phyloP scores from a whole-genome alignment of 2,329 filamentous ascomycete genomes.

The Truncatella angustata region DNA sequence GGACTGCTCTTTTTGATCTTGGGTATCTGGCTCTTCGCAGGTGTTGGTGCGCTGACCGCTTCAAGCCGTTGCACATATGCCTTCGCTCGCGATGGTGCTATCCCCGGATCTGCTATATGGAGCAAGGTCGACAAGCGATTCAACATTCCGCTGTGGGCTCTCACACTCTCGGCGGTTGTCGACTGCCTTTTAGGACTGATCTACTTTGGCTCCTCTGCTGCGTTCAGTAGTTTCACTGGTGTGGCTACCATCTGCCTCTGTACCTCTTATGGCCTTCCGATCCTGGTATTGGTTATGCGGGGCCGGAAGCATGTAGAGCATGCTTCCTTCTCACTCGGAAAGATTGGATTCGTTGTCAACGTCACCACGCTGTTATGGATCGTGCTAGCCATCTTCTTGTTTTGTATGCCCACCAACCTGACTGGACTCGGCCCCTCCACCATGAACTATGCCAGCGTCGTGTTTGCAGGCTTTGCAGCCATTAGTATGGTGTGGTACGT shows the following conservation, averaged over 20 bases:
- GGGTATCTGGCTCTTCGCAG: constrained; percentile 75
- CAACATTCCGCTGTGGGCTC: constrained; percentile 68
- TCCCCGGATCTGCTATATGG: constrained; percentile 68
- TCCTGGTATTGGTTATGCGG: constrained; percentile 67
- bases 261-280: constrained; percentile 73
- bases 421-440: constrained; percentile 48
- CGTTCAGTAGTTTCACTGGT: constrained; percentile 78
- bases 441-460: constrained; percentile 69
- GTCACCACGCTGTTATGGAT: constrained; percentile 57
- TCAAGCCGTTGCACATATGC: constrained; percentile 74
- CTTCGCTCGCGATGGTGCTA: constrained; percentile 72
- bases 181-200: constrained; percentile 73
- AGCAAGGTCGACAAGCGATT: constrained; percentile 61
- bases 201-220: constrained; percentile 74
- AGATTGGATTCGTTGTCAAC: constrained; percentile 68
- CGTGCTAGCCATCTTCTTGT: constrained; percentile 65
- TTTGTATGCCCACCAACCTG: constrained; percentile 70
- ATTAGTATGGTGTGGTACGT: constrained; percentile 65
- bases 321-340: constrained; percentile 67
- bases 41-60: constrained; percentile 71
- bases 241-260: constrained; percentile 78
- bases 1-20: constrained; percentile 73
- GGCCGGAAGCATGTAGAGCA: constrained; percentile 63
- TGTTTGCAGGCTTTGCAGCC: constrained; percentile 60
- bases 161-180: constrained; percentile 66